A percentile compares a stretch with the other conserved stretches of the same genome.
phyloP scores from a whole-genome alignment of 441 rosid genomes.

The Populus hybrid region DNA sequence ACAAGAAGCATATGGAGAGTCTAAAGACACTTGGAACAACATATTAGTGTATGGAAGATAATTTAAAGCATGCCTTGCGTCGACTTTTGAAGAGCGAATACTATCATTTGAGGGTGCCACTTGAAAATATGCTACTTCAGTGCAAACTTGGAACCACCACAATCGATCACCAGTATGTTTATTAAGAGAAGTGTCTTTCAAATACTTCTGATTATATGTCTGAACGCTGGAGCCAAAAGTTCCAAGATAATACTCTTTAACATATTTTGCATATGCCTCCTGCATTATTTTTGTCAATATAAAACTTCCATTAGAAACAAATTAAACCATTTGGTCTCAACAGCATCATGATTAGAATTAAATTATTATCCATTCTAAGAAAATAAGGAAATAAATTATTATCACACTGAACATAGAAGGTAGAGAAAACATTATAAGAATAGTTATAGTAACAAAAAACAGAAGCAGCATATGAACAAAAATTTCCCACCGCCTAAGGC shows the following conservation, averaged over 20 bases:
- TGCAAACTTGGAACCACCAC: conserved; percentile 99
- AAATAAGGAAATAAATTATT: too few species aligned
- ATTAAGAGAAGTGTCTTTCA: conserved; percentile 41
- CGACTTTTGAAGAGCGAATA: conserved; percentile 79
- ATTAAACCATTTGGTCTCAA: too few species aligned
- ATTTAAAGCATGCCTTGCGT: conserved; percentile 49
- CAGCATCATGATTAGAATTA: too few species aligned
- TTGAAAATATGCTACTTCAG: conserved; percentile 95
- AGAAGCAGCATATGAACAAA: too few species aligned
- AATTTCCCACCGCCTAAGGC: too few species aligned
- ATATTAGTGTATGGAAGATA: neutral
- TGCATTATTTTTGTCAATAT: conserved; percentile 25
- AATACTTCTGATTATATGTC: conserved; percentile 59
- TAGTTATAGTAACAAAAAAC: too few species aligned
- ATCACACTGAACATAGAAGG: neutral
- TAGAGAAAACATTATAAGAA: too few species aligned
- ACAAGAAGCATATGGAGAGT: neutral
- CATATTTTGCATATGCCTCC: conserved; percentile 77
- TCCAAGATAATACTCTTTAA: conserved; percentile 48
- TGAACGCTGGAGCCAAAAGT: conserved; percentile 41
- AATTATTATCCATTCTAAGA: too few species aligned
- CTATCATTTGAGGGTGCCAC: conserved; percentile 92
- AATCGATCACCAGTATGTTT: conserved; percentile 47
- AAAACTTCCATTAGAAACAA: neutral
- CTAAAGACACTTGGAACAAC: conserved; percentile 5